Percentiles rank a stretch among this genome's conserved stretches.
Evolutionary conservation across 805 yeast species (phyloP).

Genomic region (Debaryomyces hansenii): DNA sequence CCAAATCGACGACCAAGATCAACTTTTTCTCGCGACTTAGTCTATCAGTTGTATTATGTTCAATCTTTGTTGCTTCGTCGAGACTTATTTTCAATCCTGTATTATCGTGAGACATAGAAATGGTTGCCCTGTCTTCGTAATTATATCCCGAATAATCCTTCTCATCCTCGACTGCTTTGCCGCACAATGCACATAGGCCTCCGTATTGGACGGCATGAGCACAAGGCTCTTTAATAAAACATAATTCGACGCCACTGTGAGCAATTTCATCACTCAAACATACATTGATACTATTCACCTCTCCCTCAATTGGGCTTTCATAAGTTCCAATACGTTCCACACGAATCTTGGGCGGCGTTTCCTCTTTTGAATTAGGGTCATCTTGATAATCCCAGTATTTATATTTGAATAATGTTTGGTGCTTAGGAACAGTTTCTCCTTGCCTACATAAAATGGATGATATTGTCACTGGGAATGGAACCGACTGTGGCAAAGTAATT

Average conservation of each 20-base stretch:
- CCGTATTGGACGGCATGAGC: constrained; percentile 92
- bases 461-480: constrained; percentile 69
- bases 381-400: constrained; percentile 68
- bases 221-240: constrained; percentile 75
- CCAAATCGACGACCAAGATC: constrained; percentile 92
- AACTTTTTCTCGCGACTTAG: constrained; percentile 64
- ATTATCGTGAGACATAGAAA: constrained; percentile 87
- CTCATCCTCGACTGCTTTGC: constrained; percentile 67
- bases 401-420: constrained; percentile 57
- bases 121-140: constrained; percentile 74
- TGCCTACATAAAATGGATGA: constrained; percentile 45
- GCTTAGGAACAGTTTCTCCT: constrained; percentile 51
- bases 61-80: constrained; percentile 84
- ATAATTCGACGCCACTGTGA: constrained; percentile 45
- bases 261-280: constrained; percentile 61
- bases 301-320: constrained; percentile 83
- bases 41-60: constrained; percentile 60
- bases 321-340: constrained; percentile 74
- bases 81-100: constrained; percentile 79
- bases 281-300: constrained; percentile 50
- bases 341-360: constrained; percentile 43
- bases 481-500: constrained; percentile 57
- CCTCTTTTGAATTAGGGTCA: constrained; percentile 48
- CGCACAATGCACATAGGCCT: constrained; percentile 93
- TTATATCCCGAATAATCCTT: constrained; percentile 73